Conservation (phyloP, 164 flowering plant species). For the Liquidambar formosana region DNA sequence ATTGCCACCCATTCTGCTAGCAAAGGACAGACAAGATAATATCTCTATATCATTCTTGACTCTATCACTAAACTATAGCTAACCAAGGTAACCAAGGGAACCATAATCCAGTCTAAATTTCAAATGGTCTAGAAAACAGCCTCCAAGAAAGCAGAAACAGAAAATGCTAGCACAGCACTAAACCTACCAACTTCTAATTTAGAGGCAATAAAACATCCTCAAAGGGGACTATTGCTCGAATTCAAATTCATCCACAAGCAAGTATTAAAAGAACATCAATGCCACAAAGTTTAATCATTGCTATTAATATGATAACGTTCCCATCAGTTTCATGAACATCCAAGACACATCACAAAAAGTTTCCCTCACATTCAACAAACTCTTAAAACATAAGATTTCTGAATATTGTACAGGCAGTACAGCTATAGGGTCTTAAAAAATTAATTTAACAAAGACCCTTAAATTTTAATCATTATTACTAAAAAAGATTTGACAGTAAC, state of each 20-base stretch:
- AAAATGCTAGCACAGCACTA: neutral
- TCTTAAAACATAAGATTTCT: neutral
- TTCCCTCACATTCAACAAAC: neutral
- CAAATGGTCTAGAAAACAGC: neutral
- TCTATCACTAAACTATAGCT: too few species aligned
- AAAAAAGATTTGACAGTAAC: neutral
- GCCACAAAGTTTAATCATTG: too few species aligned
- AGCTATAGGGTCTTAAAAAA: conserved; percentile 1
- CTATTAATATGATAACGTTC: too few species aligned
- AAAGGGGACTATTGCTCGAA: neutral
- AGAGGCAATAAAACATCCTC: neutral
- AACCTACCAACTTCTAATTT: neutral
- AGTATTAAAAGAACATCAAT: too few species aligned
- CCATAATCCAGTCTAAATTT: neutral
- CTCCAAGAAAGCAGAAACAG: neutral
- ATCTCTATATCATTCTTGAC: too few species aligned
- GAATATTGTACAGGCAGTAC: neutral
- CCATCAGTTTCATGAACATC: too few species aligned
- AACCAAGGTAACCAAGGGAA: too few species aligned
- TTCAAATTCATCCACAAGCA: neutral
- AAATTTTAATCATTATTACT: neutral
- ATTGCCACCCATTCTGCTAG: too few species aligned
- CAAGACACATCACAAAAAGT: too few species aligned
- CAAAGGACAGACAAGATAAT: too few species aligned
- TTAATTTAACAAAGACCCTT: neutral